Base-by-base conservation (phyloP, 495 filamentous ascomycete genomes). In the Penicillium cinerascens region DNA sequence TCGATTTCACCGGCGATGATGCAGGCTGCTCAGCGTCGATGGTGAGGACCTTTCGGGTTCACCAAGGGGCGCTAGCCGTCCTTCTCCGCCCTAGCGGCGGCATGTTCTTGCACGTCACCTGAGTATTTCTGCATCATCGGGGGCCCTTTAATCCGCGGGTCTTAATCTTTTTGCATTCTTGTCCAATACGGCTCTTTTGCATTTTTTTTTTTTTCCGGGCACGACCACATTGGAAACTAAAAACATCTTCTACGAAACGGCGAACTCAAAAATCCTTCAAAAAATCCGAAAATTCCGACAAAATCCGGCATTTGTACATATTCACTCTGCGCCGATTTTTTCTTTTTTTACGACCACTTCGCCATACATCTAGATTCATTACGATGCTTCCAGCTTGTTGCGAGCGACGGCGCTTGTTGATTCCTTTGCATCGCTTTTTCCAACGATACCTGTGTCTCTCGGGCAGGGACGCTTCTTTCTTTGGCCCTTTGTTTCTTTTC, bases 1-100 rank as follows among this genome's bases (percentile, higher is more conserved):
- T 95, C 90, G 51, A 87, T 96, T 61, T 93, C 91, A 44, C 90
- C 91, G 48, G 84, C 77, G 66, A 81, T 90, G 76, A 87, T 92
- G 86, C 88, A 91, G 77, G 85, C 84, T 63, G 78, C 76, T 64
- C 69, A 71, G 58, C 82, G 82, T 59, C 82, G 82, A 63, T 87
- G 84, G 83, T 87, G 59, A 80, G 54, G 33, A 39, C 42, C 22
- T 42, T 42, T 13, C 21, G 16, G 26, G 51, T 48, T 58, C 43
- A 68, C 57, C 60, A 64, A 65, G 62, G 51, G 64, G 58, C 52
- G 59, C 58, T 56, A 55, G 57, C 47, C 51, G 50, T 52, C 46
- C 49, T 33, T 51, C 62, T 61, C 63, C 58, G 63, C 59, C 59
- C 60, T 65, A 64, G 65, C 63, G 60, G 65, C 63, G 62, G 60